Base-by-base conservation (phyloP, 164 flowering plant genomes). In the Santalum album region DNA sequence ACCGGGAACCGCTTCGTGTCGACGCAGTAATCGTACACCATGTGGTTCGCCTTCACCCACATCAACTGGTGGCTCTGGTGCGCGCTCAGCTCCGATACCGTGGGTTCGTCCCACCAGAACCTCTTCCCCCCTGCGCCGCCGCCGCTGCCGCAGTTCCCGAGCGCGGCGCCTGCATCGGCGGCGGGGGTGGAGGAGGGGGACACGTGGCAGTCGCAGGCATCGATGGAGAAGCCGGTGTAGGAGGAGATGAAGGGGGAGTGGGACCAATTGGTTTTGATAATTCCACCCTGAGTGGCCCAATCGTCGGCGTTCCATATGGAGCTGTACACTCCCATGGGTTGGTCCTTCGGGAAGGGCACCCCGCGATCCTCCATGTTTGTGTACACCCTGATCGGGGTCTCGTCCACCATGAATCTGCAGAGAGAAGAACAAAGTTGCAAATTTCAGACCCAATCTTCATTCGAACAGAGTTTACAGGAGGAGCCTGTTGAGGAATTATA, bases 251-350 rank as follows among this genome's bases (percentile, higher is more conserved):
- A 92, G 0, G 98, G 98, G 0, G 96, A 86, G 38, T 86, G 95
- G 29, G 72, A 59, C 98, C 98, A 92, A 25, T 92, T 83, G 0
- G 96, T 92, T 66, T 92, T 92, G 1, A 92, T 85, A 2, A 77
- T 49, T 0, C 98, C 98, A 4, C 98, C 98, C 53, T 88, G 98
- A 19, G 98, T 91, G 47, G 98, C 98, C 98, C 98, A 91, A 59
- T 91, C 98, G 47, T 92, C 96, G 1, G 96, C 98, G 57, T 92
- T 92, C 98, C 98, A 92, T n/a, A 92, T 83, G 11, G 98, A 92
- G 67, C 96, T 89, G 72, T 86, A 86, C 7, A 92, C 90, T 0
- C 96, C 96, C 98, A 92, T 92, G n/a, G 94, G 61, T 56, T 89
- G 96, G 62, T 87, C 95, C 51, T 79, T 85, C 0, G 98, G 96